phyloP scores from a whole-genome alignment of 2,329 filamentous ascomycete species.

The Aureobasidium sp. region DNA sequence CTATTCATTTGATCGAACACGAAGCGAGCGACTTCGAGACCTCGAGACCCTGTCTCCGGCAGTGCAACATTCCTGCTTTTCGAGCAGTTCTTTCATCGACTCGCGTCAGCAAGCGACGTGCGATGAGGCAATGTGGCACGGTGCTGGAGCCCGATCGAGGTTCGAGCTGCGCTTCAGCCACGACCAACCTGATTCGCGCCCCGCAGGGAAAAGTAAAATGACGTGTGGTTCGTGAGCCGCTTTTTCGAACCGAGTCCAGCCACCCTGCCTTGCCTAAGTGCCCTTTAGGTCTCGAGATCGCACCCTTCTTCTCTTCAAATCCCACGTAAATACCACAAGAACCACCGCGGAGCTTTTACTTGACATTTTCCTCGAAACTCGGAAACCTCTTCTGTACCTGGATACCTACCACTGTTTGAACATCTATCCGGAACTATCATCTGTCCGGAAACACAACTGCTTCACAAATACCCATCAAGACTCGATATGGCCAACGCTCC shows the following conservation, averaged over 20 bases:
- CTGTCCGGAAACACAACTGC: not conserved
- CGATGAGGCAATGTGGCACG: conserved; percentile 14
- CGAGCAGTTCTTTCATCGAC: not conserved
- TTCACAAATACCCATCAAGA: not conserved
- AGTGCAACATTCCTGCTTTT: conserved; percentile 8
- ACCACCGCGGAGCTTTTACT: not conserved
- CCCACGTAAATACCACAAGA: not conserved
- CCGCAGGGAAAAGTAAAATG: conserved; percentile 8
- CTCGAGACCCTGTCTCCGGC: not conserved
- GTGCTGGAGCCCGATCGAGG: conserved; percentile 1
- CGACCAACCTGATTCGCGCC: conserved; percentile 8
- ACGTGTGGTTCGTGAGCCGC: conserved; percentile 1
- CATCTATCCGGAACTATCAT: not conserved
- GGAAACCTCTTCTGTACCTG: not conserved
- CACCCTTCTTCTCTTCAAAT: conserved; percentile 1
- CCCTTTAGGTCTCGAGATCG: conserved; percentile 11
- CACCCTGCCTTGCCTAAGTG: conserved; percentile 1
- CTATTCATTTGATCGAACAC: not conserved
- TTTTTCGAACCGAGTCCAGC: conserved; percentile 2
- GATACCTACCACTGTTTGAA: not conserved
- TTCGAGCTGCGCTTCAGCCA: conserved; percentile 5
- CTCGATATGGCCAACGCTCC: conserved; percentile 9
- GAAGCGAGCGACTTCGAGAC: not conserved
- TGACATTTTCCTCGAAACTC: not conserved
- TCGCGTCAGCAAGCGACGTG: conserved; percentile 11